Conservation (phyloP, 768 basidiomycete species). For the Artomyces pyxidatus region DNA sequence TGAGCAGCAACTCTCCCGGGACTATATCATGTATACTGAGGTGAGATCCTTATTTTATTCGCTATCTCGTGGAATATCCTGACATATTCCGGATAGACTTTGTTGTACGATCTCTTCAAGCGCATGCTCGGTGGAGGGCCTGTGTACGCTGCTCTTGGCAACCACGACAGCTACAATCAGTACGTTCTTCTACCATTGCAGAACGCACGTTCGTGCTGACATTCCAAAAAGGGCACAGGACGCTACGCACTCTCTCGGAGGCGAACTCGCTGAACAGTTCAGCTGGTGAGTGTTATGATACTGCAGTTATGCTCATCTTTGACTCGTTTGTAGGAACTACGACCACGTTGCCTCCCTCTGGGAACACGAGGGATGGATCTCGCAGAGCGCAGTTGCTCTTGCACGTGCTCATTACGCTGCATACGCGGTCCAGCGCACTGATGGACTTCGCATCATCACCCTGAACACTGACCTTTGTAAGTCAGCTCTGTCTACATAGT, state of each 20-base stretch:
- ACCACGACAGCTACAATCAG: slow-evolving; percentile 71
- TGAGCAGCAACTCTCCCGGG: slow-evolving; percentile 52
- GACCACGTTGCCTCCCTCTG: slow-evolving; percentile 66
- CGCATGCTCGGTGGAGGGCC: slow-evolving; percentile 54
- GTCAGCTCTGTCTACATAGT: slow-evolving; percentile 20
- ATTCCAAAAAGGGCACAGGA: slow-evolving; percentile 43
- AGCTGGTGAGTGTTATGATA: slow-evolving; percentile 41
- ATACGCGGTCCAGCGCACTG: slow-evolving; percentile 58
- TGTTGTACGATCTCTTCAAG: slow-evolving; percentile 62
- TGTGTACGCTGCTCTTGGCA: slow-evolving; percentile 70
- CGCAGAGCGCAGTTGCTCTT: slow-evolving; percentile 41
- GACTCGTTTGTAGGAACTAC: slow-evolving; percentile 49
- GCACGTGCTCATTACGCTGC: slow-evolving; percentile 66
- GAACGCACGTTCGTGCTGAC: background rate
- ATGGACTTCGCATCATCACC: slow-evolving; percentile 65
- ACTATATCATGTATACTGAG: slow-evolving; percentile 55
- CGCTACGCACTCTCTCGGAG: slow-evolving; percentile 50
- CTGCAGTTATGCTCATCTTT: background rate
- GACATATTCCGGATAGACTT: slow-evolving; percentile 31
- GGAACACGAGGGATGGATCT: slow-evolving; percentile 65
- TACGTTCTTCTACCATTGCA: slow-evolving; percentile 21
- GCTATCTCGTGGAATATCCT: background rate
- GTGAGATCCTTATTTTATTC: slow-evolving; percentile 24
- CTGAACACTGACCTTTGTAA: slow-evolving; percentile 72
- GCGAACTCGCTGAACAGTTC: slow-evolving; percentile 48